Base-by-base conservation (phyloP, 2,329 filamentous ascomycete genomes). In the Fusarium chlamydosporum region DNA sequence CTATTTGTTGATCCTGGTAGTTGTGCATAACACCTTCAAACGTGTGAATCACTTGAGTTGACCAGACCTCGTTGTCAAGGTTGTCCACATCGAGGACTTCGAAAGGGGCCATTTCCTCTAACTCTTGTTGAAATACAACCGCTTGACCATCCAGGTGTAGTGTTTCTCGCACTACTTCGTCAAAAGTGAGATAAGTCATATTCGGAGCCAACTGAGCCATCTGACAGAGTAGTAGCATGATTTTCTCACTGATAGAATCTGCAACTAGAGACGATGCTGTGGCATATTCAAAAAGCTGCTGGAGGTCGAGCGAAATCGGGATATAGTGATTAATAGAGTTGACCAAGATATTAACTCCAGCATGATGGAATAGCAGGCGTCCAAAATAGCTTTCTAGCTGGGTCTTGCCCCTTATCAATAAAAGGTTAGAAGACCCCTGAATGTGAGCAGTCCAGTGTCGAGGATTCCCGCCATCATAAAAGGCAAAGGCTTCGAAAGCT, bases 341-440 rank as follows among this genome's bases (percentile, higher is more conserved):
- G 16, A 56, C 26, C 20, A 56, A 3, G 6, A 56, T n/a, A 27
- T 56, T 50, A 4, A 56, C 43, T 9, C 53, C 53, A 1, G 53
- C 43, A 20, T 56, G 53, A 7, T 56, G 43, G 2, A 56, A 56
- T 27, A 56, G 15, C 3, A 51, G 4, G 13, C 27, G 4, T 6
- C 53, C 53, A 2, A 56, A 51, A 0, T 9, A 6, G 6, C 43
- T 51, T 16, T 3, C 3, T 2, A 56, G 7, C 10, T 56, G 53
- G 13, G 1, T 18, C 18, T 18, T 27, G 1, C 43, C 34, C 15
- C 53, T 40, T 4, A 50, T 10, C 11, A 33, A 7, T 6, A 56
- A 34, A 18, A 56, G 43, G 6, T 50, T n/a, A 40, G 42, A 50
- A 15, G 53, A 56, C 16, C 53, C 53, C 43, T 15, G 53, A 12